Evolutionary conservation across 2,329 filamentous ascomycete species (phyloP).

Genomic region (Fusarium sp.): DNA sequence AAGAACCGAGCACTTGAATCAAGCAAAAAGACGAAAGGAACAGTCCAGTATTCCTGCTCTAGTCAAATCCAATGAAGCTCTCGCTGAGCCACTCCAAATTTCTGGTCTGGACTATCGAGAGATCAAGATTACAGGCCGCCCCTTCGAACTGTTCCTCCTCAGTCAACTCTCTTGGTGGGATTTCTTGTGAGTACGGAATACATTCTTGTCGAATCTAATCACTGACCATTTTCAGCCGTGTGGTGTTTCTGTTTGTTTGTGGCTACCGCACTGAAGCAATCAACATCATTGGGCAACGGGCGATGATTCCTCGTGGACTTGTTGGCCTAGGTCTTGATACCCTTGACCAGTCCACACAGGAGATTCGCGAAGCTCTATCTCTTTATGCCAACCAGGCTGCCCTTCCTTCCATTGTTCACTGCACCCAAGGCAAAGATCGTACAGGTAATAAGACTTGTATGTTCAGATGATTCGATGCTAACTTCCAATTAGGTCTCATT

Average conservation of each 20-base stretch:
- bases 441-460: conserved; percentile 46
- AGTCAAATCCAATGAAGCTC: conserved; percentile 58
- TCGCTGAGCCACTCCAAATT: conserved; percentile 70
- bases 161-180: conserved; percentile 76
- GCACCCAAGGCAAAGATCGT: conserved; percentile 90
- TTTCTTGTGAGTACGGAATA: conserved; percentile 63
- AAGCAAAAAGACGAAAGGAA: conserved; percentile 70
- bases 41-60: conserved; percentile 57
- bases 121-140: conserved; percentile 79
- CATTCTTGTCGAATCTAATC: background rate
- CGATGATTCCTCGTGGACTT: conserved; percentile 79
- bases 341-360: conserved; percentile 73
- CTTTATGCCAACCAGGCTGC: conserved; percentile 51
- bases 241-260: conserved; percentile 72
- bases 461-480: background rate
- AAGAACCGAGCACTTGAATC: conserved; percentile 79
- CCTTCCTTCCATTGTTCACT: conserved; percentile 80
- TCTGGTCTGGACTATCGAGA: conserved; percentile 72
- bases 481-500: conserved; percentile 71
- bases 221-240: conserved; percentile 44
- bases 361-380: conserved; percentile 62
- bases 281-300: conserved; percentile 74
- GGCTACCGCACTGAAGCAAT: conserved; percentile 79
- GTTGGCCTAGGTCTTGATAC: conserved; percentile 77
- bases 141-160: conserved; percentile 76